Evolutionary conservation across 2,329 filamentous ascomycete genomes (phyloP).

Genomic region (Microsporum audouinii): DNA sequence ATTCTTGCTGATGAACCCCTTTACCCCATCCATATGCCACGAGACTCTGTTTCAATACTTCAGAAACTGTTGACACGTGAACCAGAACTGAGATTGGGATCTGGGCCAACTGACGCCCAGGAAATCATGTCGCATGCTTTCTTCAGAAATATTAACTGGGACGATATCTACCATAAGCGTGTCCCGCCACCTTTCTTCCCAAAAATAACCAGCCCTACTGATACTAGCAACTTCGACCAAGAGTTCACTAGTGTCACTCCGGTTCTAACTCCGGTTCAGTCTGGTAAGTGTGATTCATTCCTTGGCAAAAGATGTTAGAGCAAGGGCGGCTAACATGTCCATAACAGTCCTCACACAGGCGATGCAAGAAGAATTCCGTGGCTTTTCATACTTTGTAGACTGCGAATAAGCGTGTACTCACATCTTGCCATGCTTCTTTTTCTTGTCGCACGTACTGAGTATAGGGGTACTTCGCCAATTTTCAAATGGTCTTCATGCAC

Average conservation of each 20-base stretch:
- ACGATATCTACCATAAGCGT: constrained; percentile 94
- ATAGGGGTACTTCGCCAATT: not conserved
- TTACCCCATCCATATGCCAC: constrained; percentile 97
- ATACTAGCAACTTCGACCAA: constrained; percentile 99
- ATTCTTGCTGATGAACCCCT: constrained; percentile 95
- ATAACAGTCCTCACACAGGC: constrained; percentile 78
- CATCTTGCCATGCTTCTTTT: not conserved
- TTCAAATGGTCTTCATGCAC: not conserved
- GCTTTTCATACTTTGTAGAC: constrained; percentile 93
- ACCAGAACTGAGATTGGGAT: constrained; percentile 82
- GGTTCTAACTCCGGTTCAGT: constrained; percentile 91
- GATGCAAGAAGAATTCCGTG: constrained; percentile 99
- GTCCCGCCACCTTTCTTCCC: constrained; percentile 82
- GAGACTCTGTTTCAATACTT: constrained; percentile 92
- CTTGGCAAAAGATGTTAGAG: not conserved
- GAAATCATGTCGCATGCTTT: constrained; percentile 99
- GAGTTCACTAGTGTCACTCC: constrained; percentile 98
- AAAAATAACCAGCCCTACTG: constrained; percentile 77
- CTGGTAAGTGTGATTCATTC: constrained; percentile 53
- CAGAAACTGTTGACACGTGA: constrained; percentile 95
- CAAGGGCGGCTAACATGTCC: constrained; percentile 12
- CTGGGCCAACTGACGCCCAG: constrained; percentile 90
- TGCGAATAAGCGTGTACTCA: constrained; percentile 49
- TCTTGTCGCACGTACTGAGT: not conserved
- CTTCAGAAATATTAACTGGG: constrained; percentile 97